phyloP scores from a whole-genome alignment of 495 filamentous ascomycete species.

The Penicillium arizonense region DNA sequence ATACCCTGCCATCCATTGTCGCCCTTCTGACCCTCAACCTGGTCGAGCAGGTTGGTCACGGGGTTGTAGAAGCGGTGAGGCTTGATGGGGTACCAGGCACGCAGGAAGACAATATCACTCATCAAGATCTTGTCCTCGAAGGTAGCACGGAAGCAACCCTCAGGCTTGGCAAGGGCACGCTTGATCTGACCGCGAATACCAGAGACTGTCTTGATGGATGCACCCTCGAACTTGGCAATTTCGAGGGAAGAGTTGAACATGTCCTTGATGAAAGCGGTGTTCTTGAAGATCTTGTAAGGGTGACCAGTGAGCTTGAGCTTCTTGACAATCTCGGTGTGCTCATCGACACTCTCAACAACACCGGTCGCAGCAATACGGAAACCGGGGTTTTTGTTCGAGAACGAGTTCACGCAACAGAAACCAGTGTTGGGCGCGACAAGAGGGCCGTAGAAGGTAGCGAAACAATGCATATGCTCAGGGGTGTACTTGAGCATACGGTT shows the following conservation, averaged over 20 bases:
- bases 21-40: slow-evolving; percentile 30
- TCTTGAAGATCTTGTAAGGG: slow-evolving; percentile 98
- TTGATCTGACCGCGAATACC: slow-evolving; percentile 97
- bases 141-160: slow-evolving; percentile 91
- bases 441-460: slow-evolving; percentile 91
- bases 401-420: slow-evolving; percentile 89
- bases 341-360: slow-evolving; percentile 88
- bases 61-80: slow-evolving; percentile 96
- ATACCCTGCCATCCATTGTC: slow-evolving; percentile 73
- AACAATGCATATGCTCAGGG: slow-evolving; percentile 98
- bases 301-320: slow-evolving; percentile 93
- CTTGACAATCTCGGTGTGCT: slow-evolving; percentile 95
- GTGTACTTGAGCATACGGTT: slow-evolving; percentile 98
- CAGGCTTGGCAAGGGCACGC: slow-evolving; percentile 82
- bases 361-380: slow-evolving; percentile 95
- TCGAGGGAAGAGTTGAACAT: slow-evolving; percentile 94
- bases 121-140: slow-evolving; percentile 98
- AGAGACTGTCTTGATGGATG: slow-evolving; percentile 90
- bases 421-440: slow-evolving; percentile 93
- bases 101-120: slow-evolving; percentile 91
- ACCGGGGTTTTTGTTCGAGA: slow-evolving; percentile 82
- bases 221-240: slow-evolving; percentile 97
- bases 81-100: slow-evolving; percentile 94
- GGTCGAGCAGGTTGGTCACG: slow-evolving; percentile 80
- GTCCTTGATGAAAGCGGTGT: slow-evolving; percentile 97